These are phyloP conservation scores for Liquidambar formosana DNA, from an alignment of 164 flowering plant genomes.

Conservation along the genomic window DNA sequence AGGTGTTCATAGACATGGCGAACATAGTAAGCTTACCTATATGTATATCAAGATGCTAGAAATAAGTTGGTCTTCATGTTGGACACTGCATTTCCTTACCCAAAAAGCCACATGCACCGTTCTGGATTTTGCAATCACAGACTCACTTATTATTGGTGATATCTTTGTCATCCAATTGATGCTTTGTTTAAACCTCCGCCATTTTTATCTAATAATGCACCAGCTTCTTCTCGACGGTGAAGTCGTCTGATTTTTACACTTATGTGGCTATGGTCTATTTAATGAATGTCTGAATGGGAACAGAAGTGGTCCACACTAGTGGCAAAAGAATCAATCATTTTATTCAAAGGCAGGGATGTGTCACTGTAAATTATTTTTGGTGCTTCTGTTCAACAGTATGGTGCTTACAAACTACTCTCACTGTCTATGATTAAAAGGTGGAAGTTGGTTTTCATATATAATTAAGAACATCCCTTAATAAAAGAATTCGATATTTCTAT, in stretches of 20 bases:
- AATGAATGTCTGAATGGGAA: no score
- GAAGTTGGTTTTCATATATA: neutral
- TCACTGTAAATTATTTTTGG: neutral
- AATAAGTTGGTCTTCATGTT: neutral
- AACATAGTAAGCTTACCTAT: constrained; percentile 56
- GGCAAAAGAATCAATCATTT: no score
- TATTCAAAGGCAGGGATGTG: neutral
- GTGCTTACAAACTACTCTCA: neutral
- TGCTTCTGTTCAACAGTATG: neutral
- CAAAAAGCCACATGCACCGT: neutral
- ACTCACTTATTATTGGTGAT: neutral
- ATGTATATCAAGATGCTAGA: constrained; percentile 1
- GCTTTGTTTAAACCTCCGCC: no score
- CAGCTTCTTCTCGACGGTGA: no score
- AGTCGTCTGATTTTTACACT: no score
- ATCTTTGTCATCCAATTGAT: neutral
- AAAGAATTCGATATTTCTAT: no score
- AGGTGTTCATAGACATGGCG: constrained; percentile 94
- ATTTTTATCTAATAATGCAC: no score
- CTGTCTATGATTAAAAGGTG: neutral
- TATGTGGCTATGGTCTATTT: no score
- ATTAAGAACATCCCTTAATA: no score
- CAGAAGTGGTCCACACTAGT: no score
- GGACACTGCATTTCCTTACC: neutral
- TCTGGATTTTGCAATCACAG: neutral